Conservation (phyloP, 2,329 filamentous ascomycete genomes). For the Emericellopsis cladophorae region DNA sequence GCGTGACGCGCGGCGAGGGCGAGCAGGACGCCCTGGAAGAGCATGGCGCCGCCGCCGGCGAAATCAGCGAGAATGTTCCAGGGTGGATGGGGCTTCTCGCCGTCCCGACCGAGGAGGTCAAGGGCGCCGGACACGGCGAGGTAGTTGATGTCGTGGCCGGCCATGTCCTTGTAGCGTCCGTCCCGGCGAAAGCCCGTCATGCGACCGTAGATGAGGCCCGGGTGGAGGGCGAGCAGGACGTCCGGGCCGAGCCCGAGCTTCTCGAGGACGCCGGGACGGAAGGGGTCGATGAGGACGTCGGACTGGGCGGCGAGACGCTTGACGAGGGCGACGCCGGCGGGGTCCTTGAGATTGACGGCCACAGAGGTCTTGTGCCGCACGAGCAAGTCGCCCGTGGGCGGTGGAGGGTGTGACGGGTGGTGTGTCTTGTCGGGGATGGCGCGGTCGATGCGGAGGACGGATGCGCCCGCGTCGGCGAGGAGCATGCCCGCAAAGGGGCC, state of each 20-base stretch:
- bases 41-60: slow-evolving; percentile 72
- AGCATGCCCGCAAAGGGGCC: slow-evolving; percentile 83
- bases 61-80: slow-evolving; percentile 84
- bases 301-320: slow-evolving; percentile 54
- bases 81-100: slow-evolving; percentile 63
- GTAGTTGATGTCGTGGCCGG: slow-evolving; percentile 94
- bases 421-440: slow-evolving; percentile 29
- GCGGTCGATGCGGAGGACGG: slow-evolving; percentile 77
- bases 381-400: slow-evolving; percentile 56
- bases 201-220: slow-evolving; percentile 65
- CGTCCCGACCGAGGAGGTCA: slow-evolving; percentile 57
- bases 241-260: slow-evolving; percentile 66
- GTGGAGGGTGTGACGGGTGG: slow-evolving; percentile 15
- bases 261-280: slow-evolving; percentile 82
- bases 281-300: slow-evolving; percentile 87
- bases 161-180: slow-evolving; percentile 77
- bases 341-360: slow-evolving; percentile 63
- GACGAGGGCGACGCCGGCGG: slow-evolving; percentile 51
- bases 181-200: slow-evolving; percentile 86
- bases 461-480: slow-evolving; percentile 79
- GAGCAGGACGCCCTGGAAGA: slow-evolving; percentile 72
- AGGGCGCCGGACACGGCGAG: slow-evolving; percentile 77
- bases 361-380: slow-evolving; percentile 74
- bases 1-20: slow-evolving; percentile 56
- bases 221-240: slow-evolving; percentile 54